These are phyloP conservation scores for Ustilago lituana DNA, from an alignment of 1,284 basidiomycete genomes.

Conservation along the genomic window DNA sequence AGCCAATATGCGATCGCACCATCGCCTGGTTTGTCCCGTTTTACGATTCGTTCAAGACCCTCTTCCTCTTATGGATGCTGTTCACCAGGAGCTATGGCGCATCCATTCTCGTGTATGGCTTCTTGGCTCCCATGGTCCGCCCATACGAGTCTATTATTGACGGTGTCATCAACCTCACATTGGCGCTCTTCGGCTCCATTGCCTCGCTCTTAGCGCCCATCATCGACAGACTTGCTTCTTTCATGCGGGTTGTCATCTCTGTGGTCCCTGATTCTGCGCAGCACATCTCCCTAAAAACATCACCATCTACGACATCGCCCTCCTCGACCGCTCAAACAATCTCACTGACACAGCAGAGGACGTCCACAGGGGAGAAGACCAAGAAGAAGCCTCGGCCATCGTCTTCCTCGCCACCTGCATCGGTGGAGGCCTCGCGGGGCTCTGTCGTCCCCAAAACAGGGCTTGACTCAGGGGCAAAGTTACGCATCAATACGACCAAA, in stretches of 20 bases:
- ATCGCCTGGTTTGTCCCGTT: constrained; percentile 51
- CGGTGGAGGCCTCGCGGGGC: constrained; percentile 3
- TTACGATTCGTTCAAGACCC: constrained; percentile 50
- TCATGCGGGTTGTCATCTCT: not conserved
- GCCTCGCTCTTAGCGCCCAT: constrained; percentile 9
- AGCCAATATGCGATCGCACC: constrained; percentile 38
- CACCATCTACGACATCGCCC: not conserved
- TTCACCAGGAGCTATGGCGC: constrained; percentile 45
- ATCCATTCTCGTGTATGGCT: constrained; percentile 36
- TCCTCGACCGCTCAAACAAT: not conserved
- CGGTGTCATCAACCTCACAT: constrained; percentile 13
- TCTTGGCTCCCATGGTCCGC: constrained; percentile 28
- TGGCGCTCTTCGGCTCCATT: constrained; percentile 17
- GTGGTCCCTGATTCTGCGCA: not conserved
- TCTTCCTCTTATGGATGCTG: constrained; percentile 50
- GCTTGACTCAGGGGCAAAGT: not conserved
- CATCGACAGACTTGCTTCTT: not conserved
- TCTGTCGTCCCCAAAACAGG: constrained; percentile 4
- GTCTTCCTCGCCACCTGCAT: constrained; percentile 8
- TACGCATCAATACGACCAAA: not conserved
- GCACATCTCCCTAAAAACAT: not conserved
- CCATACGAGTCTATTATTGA: constrained; percentile 44
- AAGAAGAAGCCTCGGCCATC: constrained; percentile 23
- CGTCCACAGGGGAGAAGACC: not conserved
- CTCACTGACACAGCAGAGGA: not conserved